A percentile compares a stretch with the other conserved stretches of the same genome.
phyloP scores from a whole-genome alignment of 192 early-diverging fungal species.

The Obelidium mucronatum region DNA sequence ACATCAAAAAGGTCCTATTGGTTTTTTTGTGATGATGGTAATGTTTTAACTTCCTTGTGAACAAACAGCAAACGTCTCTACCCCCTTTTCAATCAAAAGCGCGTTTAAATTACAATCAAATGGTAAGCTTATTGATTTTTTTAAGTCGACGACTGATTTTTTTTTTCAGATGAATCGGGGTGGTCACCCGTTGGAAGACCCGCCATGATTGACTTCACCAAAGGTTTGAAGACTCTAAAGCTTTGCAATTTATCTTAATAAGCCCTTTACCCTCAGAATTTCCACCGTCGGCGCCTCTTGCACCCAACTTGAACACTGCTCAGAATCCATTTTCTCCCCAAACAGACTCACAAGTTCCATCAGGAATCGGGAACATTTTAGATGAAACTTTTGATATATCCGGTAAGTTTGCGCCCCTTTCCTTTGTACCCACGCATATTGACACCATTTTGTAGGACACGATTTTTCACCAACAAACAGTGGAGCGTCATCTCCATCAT shows the following conservation, averaged over 20 bases:
- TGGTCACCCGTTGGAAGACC: slow-evolving; percentile 1
- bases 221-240: background rate
- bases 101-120: slow-evolving; percentile 3
- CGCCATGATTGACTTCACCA: background rate
- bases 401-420: background rate
- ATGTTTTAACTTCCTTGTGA: background rate
- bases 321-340: background rate
- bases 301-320: background rate
- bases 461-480: slow-evolving; percentile 10
- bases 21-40: background rate
- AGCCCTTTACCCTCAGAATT: too few relatives aligned
- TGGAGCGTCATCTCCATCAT: background rate
- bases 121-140: background rate
- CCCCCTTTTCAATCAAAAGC: slow-evolving; percentile 15
- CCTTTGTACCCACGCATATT: background rate
- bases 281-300: background rate
- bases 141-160: background rate
- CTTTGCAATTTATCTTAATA: background rate
- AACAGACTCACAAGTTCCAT: too few relatives aligned
- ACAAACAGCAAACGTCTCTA: background rate
- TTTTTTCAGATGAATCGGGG: background rate
- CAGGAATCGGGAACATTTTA: slow-evolving; percentile 6
- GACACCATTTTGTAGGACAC: background rate
- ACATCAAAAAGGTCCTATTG: background rate
- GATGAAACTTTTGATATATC: slow-evolving; percentile 29